A percentile compares a stretch with the other conserved stretches of the same genome.
These are phyloP conservation scores for Maudiozyma humilis DNA, from an alignment of 1,139 yeast genomes.

Conservation along the genomic window DNA sequence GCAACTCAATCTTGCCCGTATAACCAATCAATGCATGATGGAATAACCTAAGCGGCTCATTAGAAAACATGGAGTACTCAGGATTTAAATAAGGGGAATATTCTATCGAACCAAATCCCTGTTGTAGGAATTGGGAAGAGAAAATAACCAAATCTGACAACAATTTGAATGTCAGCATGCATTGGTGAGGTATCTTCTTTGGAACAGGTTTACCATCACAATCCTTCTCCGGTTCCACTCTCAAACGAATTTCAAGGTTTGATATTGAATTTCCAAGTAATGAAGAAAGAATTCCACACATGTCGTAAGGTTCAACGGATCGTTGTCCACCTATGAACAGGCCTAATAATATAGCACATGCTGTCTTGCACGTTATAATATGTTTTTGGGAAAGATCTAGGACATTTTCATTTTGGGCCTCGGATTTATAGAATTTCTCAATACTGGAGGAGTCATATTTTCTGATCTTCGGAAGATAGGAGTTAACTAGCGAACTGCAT, in stretches of 20 bases:
- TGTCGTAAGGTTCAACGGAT: too few species aligned
- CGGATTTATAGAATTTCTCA: slow-evolving; percentile 9
- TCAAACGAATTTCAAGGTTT: slow-evolving; percentile 20
- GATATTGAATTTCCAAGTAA: slow-evolving; percentile 19
- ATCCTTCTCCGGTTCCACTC: slow-evolving; percentile 6
- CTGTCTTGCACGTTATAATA: not conserved
- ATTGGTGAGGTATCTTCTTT: slow-evolving; percentile 16
- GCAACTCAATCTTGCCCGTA: not conserved
- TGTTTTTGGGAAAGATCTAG: not conserved
- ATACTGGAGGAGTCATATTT: slow-evolving; percentile 8
- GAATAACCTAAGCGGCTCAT: not conserved
- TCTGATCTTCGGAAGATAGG: slow-evolving; percentile 54
- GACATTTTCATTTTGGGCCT: not conserved
- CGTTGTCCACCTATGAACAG: too few species aligned
- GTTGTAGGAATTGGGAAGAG: not conserved
- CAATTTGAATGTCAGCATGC: slow-evolving; percentile 17
- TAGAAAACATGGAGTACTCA: too few species aligned
- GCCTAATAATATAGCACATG: not conserved
- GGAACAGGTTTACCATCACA: not conserved
- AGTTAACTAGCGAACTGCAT: slow-evolving; percentile 79
- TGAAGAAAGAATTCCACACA: slow-evolving; percentile 9
- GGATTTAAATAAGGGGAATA: too few species aligned
- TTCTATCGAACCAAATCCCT: too few species aligned
- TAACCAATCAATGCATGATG: not conserved
- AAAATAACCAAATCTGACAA: slow-evolving; percentile 16